Conservation (phyloP, 1,284 basidiomycete genomes). For the Ceratobasidium sp. region DNA sequence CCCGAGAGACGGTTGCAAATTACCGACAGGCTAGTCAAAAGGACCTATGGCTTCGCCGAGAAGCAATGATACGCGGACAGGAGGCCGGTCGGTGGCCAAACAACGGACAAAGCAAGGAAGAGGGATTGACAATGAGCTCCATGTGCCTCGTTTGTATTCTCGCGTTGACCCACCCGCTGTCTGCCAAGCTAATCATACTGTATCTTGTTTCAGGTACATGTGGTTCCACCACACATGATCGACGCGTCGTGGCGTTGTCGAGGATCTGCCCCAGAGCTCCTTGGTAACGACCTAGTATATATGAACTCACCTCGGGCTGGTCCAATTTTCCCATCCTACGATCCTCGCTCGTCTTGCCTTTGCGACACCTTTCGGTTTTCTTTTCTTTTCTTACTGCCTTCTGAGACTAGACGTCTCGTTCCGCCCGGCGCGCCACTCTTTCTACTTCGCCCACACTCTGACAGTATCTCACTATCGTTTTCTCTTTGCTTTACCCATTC, state of each 20-base stretch:
- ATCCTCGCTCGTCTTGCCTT: not conserved
- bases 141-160: constrained; percentile 24
- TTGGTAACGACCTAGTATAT: constrained; percentile 3
- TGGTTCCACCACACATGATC: constrained; percentile 22
- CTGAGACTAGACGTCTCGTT: constrained; percentile 44
- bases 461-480: constrained; percentile 38
- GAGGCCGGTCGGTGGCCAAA: constrained; percentile 23
- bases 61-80: not conserved
- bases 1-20: too few species aligned
- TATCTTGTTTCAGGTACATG: constrained; percentile 7
- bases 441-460: constrained; percentile 29
- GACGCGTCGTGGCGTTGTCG: not conserved
- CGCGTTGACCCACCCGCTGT: constrained; percentile 13
- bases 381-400: not conserved
- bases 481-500: not conserved
- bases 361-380: constrained; percentile 2
- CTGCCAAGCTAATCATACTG: not conserved
- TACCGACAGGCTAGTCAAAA: too few species aligned
- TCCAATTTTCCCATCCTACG: constrained; percentile 16
- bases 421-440: constrained; percentile 44
- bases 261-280: not conserved
- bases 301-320: not conserved
- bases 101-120: constrained; percentile 33
- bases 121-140: constrained; percentile 20
- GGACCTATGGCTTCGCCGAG: not conserved